A percentile compares a stretch with the other conserved stretches of the same genome.
Evolutionary conservation across 2,329 filamentous ascomycete genomes (phyloP).

Genomic region (Hyphodiscus sp.): DNA sequence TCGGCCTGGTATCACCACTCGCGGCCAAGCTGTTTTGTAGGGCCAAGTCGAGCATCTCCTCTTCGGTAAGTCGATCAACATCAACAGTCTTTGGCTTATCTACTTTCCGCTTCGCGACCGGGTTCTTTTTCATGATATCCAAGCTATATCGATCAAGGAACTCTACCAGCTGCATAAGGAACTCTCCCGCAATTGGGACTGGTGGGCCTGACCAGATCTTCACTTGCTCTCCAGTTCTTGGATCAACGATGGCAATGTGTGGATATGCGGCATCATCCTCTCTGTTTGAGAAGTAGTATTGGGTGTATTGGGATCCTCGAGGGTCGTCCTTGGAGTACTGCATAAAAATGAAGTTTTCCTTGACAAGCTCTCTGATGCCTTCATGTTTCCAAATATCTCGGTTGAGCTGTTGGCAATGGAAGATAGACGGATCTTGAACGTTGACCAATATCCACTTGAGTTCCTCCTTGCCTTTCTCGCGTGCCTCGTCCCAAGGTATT

Average conservation of each 20-base stretch:
- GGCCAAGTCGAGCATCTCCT: constrained; percentile 94
- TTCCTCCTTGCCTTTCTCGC: constrained; percentile 76
- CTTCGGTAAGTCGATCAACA: constrained; percentile 86
- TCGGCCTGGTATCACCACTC: constrained; percentile 39
- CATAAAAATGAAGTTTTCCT: constrained; percentile 91
- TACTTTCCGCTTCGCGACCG: constrained; percentile 71
- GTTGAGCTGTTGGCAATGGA: constrained; percentile 91
- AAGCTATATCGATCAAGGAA: constrained; percentile 97
- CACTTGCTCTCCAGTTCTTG: constrained; percentile 91
- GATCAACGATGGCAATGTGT: constrained; percentile 92
- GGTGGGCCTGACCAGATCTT: constrained; percentile 90
- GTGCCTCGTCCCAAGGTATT: constrained; percentile 74
- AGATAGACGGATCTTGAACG: constrained; percentile 86
- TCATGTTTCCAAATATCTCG: constrained; percentile 92
- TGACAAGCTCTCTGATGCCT: constrained; percentile 69
- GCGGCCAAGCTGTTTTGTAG: constrained; percentile 78
- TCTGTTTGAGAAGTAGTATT: constrained; percentile 77
- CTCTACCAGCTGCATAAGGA: constrained; percentile 85
- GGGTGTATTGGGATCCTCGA: constrained; percentile 71
- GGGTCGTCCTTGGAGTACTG: constrained; percentile 87
- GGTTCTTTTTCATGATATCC: constrained; percentile 82
- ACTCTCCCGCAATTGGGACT: constrained; percentile 69
- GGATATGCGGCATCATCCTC: constrained; percentile 88
- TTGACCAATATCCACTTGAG: constrained; percentile 96
- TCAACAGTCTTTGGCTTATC: constrained; percentile 65